Evolutionary conservation across 345 rosid species (phyloP), one percentile per base, ranked within the genome.

Genomic region (Angophora floribunda): DNA sequence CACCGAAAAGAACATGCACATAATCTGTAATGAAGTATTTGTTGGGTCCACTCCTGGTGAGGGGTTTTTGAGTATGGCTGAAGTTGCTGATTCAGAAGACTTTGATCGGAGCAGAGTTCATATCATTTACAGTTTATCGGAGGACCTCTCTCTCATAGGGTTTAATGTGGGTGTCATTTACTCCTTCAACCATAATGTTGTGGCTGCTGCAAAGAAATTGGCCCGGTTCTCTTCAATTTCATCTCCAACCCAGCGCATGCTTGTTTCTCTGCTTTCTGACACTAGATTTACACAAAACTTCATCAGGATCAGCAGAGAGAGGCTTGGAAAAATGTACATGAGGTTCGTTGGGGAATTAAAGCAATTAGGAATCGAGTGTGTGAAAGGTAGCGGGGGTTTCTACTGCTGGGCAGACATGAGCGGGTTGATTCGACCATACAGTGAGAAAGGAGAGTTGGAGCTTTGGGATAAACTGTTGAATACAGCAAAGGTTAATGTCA

Each of bases 381-480:
- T 86, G 22, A 95, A 88, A 91, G 89, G 97, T 89, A 90, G 86
- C 17, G 98, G 99, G 79, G 98, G 98, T 53, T 94, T 93, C 86
- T 94, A 89, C 91, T 98, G 99, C 91, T 96, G 99, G 99, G 97
- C 92, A 9, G 97, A 97, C 90, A 93, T 96, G 98, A 92, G 98
- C 14, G 97, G 96, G 70, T 92, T 95, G 26, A 95, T 96, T 45
- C 91, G 92, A 50, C 91, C 99, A 22, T 95, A 94, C 90, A 96
- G 94, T 19, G 97, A 96, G 92, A 98, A 95, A 91, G 99, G 99
- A 1, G 99, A 98, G 93, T 90, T 96, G 52, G 98, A 95, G 92
- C 96, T 98, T 82, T 96, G 98, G 98, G 97, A 96, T 84, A 96
- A 96, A 92, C 89, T 98, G 85, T 91, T 98, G 92, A 95, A 92